These are phyloP conservation scores for Sporothrix dimorphospora DNA, from an alignment of 2,329 filamentous ascomycete genomes.

Conservation along the genomic window DNA sequence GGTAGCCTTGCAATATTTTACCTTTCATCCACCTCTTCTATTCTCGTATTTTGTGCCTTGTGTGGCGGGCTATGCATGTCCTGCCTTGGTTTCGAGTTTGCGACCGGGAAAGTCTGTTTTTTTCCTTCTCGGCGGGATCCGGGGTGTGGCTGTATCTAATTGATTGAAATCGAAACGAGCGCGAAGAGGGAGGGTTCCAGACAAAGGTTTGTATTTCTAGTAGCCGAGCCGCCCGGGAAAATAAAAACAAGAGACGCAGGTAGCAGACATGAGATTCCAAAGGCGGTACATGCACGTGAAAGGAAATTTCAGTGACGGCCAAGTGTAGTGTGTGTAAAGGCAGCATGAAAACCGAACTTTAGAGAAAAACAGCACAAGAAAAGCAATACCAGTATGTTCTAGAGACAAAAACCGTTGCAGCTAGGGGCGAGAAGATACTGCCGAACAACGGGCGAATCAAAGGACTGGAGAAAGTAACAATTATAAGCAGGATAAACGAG, in stretches of 20 bases:
- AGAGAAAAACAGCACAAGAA: neutral
- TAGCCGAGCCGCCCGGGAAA: conserved; percentile 1
- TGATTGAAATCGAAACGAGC: neutral
- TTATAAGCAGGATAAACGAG: neutral
- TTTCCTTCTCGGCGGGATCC: neutral
- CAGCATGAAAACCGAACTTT: neutral
- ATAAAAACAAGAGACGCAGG: neutral
- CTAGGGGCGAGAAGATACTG: neutral
- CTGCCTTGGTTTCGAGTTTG: conserved; percentile 20
- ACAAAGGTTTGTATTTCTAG: neutral
- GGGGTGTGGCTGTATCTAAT: conserved; percentile 18
- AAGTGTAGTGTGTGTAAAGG: neutral
- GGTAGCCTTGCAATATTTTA: neutral
- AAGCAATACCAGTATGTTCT: neutral
- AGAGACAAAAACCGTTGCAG: neutral
- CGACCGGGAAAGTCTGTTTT: conserved; percentile 18
- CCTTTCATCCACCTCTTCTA: neutral
- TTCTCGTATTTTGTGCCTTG: neutral
- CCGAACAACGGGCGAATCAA: neutral
- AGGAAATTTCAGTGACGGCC: neutral
- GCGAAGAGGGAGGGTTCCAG: neutral
- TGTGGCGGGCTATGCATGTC: conserved; percentile 16
- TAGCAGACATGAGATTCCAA: neutral
- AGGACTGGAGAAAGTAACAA: neutral
- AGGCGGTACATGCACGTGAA: neutral